Base-by-base conservation (phyloP, 495 filamentous ascomycete genomes). In the Daldinia decipiens region DNA sequence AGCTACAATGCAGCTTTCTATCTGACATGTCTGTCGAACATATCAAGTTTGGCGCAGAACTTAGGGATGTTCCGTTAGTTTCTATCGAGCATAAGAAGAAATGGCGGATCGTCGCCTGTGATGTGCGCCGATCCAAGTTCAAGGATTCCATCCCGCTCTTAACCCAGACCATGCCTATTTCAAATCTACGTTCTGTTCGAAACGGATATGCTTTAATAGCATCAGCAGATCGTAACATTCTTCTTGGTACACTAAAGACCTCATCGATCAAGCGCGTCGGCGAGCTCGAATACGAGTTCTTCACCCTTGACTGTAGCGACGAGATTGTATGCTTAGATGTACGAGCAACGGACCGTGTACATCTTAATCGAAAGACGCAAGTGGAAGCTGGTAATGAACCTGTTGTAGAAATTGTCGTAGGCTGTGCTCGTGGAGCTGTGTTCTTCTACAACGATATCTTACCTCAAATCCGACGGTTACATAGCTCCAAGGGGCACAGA, bases 401-500 rank as follows among this genome's bases (percentile, higher is more conserved):
- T 59, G 81, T 74, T 43, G 78, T 91, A 51, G 90, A 97, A 72
- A 68, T 99, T 34, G 91, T 86, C 3, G 77, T 97, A 53, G 95
- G 96, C 32, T 88, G 90, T 59, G 82, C 85, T 21, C 83, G 85
- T 34, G 95, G 95, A 38, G 86, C 87, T 34, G 91, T 98, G 31
- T 85, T 92, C 73, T 75, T 95, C 12, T 95, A 96, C 75, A 85
- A 89, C 67, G 90, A 96, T 77, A 74, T 96, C 21, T 65, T 92
- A 6, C 80, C 83, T 19, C 86, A 87, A 53, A 74, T 95, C 5
- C 76, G 67, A 6, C 34, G 57, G 7, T 67, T 76, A 7, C 68
- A 65, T 6, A 71, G 55, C 29, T 45, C 56, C 0, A 69, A 78
- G 65, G 62, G 56, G 9, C 82, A 78, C 29, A 79, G 83, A 50